phyloP scores from a whole-genome alignment of 805 yeast genomes.

The Candida suzukii region DNA sequence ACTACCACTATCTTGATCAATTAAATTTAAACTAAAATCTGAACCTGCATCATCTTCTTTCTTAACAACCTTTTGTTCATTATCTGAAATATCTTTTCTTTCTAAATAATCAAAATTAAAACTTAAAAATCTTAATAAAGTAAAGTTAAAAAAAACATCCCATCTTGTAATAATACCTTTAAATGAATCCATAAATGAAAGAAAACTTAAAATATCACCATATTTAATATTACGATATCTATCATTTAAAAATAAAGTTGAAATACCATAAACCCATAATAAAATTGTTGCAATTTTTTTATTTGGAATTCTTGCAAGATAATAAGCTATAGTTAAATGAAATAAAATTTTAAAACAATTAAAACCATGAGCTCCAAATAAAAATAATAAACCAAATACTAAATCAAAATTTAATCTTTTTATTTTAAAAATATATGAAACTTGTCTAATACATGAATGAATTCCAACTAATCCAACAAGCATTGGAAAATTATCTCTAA shows the following conservation, averaged over 20 bases:
- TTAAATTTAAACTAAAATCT: conserved; percentile 6
- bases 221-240: conserved; percentile 46
- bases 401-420: conserved; percentile 64
- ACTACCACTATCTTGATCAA: conserved; percentile 6
- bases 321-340: conserved; percentile 50
- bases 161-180: conserved; percentile 81
- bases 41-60: conserved; percentile 1
- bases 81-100: conserved; percentile 16
- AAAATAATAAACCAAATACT: conserved; percentile 59
- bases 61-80: background rate
- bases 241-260: conserved; percentile 72
- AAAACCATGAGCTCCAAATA: conserved; percentile 75
- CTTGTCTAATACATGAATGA: conserved; percentile 49
- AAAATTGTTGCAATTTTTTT: conserved; percentile 32
- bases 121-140: conserved; percentile 76
- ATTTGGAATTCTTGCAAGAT: conserved; percentile 35
- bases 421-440: conserved; percentile 19
- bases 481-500: conserved; percentile 70
- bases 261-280: conserved; percentile 79
- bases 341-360: conserved; percentile 54
- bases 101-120: conserved; percentile 71
- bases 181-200: conserved; percentile 56
- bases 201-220: conserved; percentile 30
- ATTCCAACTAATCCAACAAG: conserved; percentile 45
- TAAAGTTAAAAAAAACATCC: conserved; percentile 94